Percentiles rank a stretch among this genome's conserved stretches.
These are phyloP conservation scores for Copromyces sp. DNA, from an alignment of 495 filamentous ascomycete genomes.

Conservation along the genomic window DNA sequence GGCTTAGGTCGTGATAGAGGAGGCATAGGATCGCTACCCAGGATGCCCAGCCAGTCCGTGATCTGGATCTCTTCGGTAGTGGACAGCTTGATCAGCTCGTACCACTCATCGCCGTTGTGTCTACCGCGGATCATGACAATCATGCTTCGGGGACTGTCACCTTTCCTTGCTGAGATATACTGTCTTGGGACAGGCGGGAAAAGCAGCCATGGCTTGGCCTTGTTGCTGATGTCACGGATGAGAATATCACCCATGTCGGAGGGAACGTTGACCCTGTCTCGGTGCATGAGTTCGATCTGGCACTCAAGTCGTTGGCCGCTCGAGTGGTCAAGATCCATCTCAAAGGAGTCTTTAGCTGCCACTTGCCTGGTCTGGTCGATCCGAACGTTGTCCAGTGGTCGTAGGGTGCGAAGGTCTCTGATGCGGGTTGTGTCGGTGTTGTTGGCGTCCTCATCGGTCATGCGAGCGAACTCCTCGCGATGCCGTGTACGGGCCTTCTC, in stretches of 20 bases:
- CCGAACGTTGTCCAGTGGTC: constrained; percentile 53
- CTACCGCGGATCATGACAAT: constrained; percentile 75
- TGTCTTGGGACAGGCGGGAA: constrained; percentile 69
- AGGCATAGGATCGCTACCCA: constrained; percentile 68
- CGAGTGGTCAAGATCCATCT: constrained; percentile 75
- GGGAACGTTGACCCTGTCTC: constrained; percentile 55
- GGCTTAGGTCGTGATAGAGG: constrained; percentile 39
- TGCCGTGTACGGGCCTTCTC: constrained; percentile 65
- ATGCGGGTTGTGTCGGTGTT: constrained; percentile 70
- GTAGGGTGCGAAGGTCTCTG: constrained; percentile 67
- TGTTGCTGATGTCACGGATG: constrained; percentile 74
- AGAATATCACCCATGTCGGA: constrained; percentile 67
- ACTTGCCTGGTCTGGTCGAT: constrained; percentile 69
- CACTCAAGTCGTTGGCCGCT: constrained; percentile 83
- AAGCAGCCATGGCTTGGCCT: constrained; percentile 68
- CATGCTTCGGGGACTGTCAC: constrained; percentile 59
- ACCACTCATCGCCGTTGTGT: constrained; percentile 56
- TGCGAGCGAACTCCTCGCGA: constrained; percentile 74
- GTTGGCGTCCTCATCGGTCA: constrained; percentile 84
- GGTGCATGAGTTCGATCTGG: constrained; percentile 74
- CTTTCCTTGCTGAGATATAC: constrained; percentile 68
- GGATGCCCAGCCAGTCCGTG: constrained; percentile 77
- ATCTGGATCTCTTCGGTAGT: constrained; percentile 63
- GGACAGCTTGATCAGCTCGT: constrained; percentile 64
- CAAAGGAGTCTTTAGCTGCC: constrained; percentile 79